Percentiles rank a stretch among this genome's conserved stretches.
Evolutionary conservation across 495 filamentous ascomycete genomes (phyloP).

Genomic region (Hypoxylon fragiforme): DNA sequence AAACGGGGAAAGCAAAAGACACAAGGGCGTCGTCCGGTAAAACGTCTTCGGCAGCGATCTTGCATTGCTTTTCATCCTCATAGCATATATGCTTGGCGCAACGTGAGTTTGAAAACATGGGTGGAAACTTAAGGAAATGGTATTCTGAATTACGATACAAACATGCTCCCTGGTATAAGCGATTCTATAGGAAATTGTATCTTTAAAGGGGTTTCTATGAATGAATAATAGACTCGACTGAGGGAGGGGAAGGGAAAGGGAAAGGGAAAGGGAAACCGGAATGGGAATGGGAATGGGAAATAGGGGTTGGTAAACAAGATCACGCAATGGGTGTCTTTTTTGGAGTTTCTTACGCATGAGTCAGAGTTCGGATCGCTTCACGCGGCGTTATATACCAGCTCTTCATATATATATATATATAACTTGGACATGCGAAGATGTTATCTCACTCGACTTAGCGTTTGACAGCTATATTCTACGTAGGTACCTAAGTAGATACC

Average conservation of each 20-base stretch:
- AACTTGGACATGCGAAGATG: too few relatives aligned
- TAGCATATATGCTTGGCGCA: constrained; percentile 32
- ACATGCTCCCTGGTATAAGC: background rate
- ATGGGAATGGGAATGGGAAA: background rate
- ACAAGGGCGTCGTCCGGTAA: constrained; percentile 13
- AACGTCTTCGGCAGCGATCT: constrained; percentile 6
- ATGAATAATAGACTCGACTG: background rate
- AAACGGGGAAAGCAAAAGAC: constrained; percentile 1
- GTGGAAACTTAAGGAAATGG: constrained; percentile 4
- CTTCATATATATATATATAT: too few relatives aligned
- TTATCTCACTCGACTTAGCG: too few relatives aligned
- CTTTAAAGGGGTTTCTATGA: background rate
- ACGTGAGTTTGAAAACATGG: constrained; percentile 8
- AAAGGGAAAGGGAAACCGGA: background rate
- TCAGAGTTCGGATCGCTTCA: too few relatives aligned
- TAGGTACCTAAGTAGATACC: background rate
- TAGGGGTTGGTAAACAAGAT: background rate
- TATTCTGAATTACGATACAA: constrained; percentile 12
- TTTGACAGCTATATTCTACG: too few relatives aligned
- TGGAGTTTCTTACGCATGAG: background rate
- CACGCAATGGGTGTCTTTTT: background rate
- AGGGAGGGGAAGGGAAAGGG: background rate
- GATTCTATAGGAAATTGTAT: constrained; percentile 1
- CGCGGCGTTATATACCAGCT: too few relatives aligned
- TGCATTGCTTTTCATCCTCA: constrained; percentile 17